Percentiles rank a stretch among this genome's conserved stretches.
Evolutionary conservation across 78 protist species (phyloP).

Genomic region (Dictyostelium brefeldianum): DNA sequence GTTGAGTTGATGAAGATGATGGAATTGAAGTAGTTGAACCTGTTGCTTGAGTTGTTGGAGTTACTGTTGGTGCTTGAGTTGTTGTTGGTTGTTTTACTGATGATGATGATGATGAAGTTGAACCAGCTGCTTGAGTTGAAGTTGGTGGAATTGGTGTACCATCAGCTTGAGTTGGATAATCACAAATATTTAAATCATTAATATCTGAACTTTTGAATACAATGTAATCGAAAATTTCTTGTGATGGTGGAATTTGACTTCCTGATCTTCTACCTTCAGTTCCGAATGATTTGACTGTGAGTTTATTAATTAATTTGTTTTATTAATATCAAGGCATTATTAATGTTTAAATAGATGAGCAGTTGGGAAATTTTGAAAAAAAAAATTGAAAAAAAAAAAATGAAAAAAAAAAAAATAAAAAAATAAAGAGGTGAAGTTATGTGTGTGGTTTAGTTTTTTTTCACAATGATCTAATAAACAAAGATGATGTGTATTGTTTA

Average conservation of each 20-base stretch:
- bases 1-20: not conserved
- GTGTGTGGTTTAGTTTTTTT: not conserved
- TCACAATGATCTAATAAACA: not conserved
- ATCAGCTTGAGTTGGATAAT: constrained; percentile 19
- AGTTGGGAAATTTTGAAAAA: not conserved
- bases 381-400: not conserved
- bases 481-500: not conserved
- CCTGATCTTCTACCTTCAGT: constrained; percentile 56
- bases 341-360: not conserved
- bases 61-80: not conserved
- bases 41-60: not conserved
- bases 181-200: constrained; percentile 60
- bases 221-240: constrained; percentile 65
- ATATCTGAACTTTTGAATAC: constrained; percentile 76
- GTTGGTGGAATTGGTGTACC: not conserved
- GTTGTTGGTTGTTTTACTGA: not conserved
- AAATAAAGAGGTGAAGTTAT: not conserved
- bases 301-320: not conserved
- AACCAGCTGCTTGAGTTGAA: not conserved
- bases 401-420: not conserved
- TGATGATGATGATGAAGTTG: not conserved
- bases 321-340: not conserved
- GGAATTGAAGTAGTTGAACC: not conserved
- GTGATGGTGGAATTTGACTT: constrained; percentile 47
- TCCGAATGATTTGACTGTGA: constrained; percentile 53